Evolutionary conservation across 2,329 filamentous ascomycete genomes (phyloP), one percentile per base, ranked within the genome.

Genomic region (Pseudogymnoascus pannorum): DNA sequence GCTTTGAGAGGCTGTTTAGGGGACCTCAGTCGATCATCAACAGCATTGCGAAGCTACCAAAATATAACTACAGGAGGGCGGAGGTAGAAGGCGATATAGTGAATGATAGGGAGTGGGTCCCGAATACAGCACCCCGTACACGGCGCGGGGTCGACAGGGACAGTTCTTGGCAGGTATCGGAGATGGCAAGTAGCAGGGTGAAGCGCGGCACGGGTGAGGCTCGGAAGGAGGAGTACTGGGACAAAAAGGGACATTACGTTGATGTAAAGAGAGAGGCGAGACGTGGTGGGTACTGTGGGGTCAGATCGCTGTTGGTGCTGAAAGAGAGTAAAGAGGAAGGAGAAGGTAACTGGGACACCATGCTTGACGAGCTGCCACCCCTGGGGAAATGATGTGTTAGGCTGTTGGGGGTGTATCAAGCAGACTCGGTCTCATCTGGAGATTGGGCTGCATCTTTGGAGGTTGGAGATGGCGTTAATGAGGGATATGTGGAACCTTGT

Each of bases 1-100:
- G 85, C 11, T 86, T 88, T 67, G 88, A 92, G 72, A 76, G 83
- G 4, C 75, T 91, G 0, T 86, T 88, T 64, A 76, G 78, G 0
- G 72, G 81, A 3, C 77, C 83, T 2, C 86, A 91, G 67, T 75
- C 77, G 26, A 70, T 89, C 16, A 71, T 85, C 12, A 87, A 82
- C 59, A 76, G 76, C 63, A 67, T 85, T 4, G 78, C 80, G 5
- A 76, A 79, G 4, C 74, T 88, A 60, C 87, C 87, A 1, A 77
- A 77, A 31, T 76, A 75, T 62, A 89, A 90, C 67, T 79, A 82
- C 8, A 80, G 88, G 18, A 79, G 86, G 2, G 73, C 74, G 1
- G 85, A 89, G 64, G 73, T 77, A 59, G 79, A 83, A 48, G 87
- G 86, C 14, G 75, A 86, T 59, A 63, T 70, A 0, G 79, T 85